Evolutionary conservation across 2,329 filamentous ascomycete species (phyloP).

Genomic region (Lecanoromycetidae sp.): DNA sequence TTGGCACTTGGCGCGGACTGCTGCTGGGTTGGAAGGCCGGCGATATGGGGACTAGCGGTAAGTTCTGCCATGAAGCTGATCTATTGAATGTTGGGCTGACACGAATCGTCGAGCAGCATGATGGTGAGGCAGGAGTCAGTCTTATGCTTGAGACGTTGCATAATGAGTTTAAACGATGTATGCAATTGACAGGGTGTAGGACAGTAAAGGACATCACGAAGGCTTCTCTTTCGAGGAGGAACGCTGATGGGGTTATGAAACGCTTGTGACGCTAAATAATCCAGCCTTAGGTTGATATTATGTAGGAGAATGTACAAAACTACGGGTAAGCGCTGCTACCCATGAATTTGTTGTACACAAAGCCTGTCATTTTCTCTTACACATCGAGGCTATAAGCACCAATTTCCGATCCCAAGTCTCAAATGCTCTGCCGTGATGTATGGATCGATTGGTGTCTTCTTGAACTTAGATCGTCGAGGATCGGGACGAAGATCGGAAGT

Average conservation of each 20-base stretch:
- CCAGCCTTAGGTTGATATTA: too few species aligned
- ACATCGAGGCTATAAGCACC: too few species aligned
- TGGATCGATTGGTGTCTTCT: too few species aligned
- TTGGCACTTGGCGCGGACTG: conserved; percentile 47
- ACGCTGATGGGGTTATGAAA: conserved; percentile 2
- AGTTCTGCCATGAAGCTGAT: background rate
- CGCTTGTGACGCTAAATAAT: too few species aligned
- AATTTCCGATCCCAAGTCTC: too few species aligned
- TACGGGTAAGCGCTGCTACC: too few species aligned
- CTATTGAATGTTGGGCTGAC: background rate
- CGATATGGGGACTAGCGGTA: conserved; percentile 11
- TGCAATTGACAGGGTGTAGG: conserved; percentile 8
- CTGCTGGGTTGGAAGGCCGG: conserved; percentile 10
- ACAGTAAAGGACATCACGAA: conserved; percentile 8
- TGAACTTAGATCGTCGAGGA: too few species aligned
- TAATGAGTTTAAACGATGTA: conserved; percentile 5
- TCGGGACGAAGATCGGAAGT: too few species aligned
- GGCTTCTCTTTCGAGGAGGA: background rate
- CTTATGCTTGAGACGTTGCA: conserved; percentile 11
- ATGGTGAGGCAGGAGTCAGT: conserved; percentile 8
- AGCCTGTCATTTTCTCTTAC: too few species aligned
- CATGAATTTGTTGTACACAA: too few species aligned
- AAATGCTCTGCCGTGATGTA: too few species aligned
- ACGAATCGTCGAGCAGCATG: background rate
- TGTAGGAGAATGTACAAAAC: too few species aligned